Evolutionary conservation across 179 eudicot genomes (phyloP).

Genomic region (Silene vulgaris): DNA sequence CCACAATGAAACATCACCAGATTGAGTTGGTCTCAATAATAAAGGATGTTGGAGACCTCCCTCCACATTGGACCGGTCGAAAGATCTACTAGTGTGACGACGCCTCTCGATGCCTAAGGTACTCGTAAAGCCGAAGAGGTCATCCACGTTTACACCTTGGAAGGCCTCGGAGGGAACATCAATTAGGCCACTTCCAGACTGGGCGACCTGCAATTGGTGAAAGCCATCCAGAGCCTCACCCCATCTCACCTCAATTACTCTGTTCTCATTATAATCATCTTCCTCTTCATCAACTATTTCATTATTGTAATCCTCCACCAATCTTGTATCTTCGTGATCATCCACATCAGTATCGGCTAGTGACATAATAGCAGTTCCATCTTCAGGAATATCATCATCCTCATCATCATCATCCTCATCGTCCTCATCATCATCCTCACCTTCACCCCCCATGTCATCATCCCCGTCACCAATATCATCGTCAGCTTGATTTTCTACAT

Average conservation of each 20-base stretch:
- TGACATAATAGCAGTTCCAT: slow-evolving; percentile 92
- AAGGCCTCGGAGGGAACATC: slow-evolving; percentile 84
- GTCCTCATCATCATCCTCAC: slow-evolving; percentile 92
- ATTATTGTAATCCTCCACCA: slow-evolving; percentile 91
- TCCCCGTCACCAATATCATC: slow-evolving; percentile 88
- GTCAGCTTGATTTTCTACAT: slow-evolving; percentile 69
- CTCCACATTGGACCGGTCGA: slow-evolving; percentile 63
- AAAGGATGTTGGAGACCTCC: slow-evolving; percentile 92
- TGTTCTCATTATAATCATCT: slow-evolving; percentile 86
- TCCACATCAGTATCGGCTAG: slow-evolving; percentile 94
- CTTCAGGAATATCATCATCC: slow-evolving; percentile 92
- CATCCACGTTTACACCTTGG: slow-evolving; percentile 97
- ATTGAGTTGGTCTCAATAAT: slow-evolving; percentile 62
- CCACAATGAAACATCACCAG: slow-evolving; percentile 65
- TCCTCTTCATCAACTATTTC: slow-evolving; percentile 95
- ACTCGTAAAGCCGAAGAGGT: slow-evolving; percentile 85
- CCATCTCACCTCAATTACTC: slow-evolving; percentile 97
- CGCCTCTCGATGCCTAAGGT: slow-evolving; percentile 85
- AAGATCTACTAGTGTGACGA: slow-evolving; percentile 64
- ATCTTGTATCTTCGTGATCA: slow-evolving; percentile 84
- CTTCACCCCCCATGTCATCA: slow-evolving; percentile 95
- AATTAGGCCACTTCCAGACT: slow-evolving; percentile 61
- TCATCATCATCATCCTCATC: slow-evolving; percentile 68
- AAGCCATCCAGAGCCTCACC: slow-evolving; percentile 96
- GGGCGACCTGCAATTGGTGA: slow-evolving; percentile 87